Conservation (phyloP, 163 green algal genomes). For the Chlamydomonas reinhardtii region DNA sequence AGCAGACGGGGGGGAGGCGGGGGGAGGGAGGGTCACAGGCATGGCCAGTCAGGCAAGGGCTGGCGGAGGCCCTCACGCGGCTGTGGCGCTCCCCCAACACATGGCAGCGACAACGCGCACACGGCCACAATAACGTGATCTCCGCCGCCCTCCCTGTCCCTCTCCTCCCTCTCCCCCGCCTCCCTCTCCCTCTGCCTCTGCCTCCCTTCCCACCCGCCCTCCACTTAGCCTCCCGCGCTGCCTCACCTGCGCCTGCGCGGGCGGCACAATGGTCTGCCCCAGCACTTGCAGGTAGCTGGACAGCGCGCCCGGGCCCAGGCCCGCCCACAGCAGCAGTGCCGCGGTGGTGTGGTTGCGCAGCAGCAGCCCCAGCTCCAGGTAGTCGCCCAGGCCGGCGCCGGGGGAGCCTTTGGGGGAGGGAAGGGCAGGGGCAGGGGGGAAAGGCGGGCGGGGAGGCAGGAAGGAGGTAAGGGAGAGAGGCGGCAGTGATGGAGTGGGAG, state of each 20-base stretch:
- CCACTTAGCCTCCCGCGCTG: background rate
- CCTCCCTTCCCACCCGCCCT: no score
- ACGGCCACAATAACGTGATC: no score
- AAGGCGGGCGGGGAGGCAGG: background rate
- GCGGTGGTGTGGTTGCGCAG: constrained; percentile 7
- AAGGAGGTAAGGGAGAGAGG: background rate
- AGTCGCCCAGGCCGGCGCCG: constrained; percentile 3
- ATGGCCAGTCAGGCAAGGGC: no score
- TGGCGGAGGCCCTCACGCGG: no score
- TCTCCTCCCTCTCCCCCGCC: no score
- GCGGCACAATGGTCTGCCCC: constrained; percentile 53
- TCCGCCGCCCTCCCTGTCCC: no score
- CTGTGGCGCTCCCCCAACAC: no score
- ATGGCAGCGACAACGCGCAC: no score
- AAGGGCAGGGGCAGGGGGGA: background rate
- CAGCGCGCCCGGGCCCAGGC: constrained; percentile 56
- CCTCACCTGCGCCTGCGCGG: constrained; percentile 58
- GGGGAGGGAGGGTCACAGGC: no score
- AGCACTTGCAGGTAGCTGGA: constrained; percentile 41
- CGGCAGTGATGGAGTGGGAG: no score
- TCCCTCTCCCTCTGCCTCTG: no score
- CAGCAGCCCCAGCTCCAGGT: constrained; percentile 17
- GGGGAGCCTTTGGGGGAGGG: constrained; percentile 1
- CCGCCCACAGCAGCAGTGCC: constrained; percentile 56
- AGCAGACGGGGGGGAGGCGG: no score